Percentiles rank a stretch among this genome's conserved stretches.
phyloP scores from a whole-genome alignment of 2,329 filamentous ascomycete species.

The Tolypocladium amazonense region DNA sequence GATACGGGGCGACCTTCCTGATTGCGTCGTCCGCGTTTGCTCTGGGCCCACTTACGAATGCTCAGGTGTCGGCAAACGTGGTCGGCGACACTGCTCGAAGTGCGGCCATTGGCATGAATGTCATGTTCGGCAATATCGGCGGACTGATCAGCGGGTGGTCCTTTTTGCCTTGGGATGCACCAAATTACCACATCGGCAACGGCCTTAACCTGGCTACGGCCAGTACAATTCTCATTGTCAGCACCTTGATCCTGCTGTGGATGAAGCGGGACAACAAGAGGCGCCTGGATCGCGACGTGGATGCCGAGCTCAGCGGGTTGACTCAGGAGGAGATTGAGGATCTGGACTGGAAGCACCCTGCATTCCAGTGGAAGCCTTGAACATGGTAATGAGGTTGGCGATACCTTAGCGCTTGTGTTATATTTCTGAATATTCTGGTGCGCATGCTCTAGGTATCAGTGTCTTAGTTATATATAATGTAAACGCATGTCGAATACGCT shows the following conservation, averaged over 20 bases:
- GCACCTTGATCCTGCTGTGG: constrained; percentile 41
- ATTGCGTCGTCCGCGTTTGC: constrained; percentile 54
- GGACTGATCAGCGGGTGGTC: constrained; percentile 57
- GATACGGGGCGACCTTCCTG: constrained; percentile 62
- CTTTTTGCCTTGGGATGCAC: constrained; percentile 51
- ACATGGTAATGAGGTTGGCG: neutral
- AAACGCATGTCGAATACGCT: too few relatives aligned
- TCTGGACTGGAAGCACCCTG: constrained; percentile 57
- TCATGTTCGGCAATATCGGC: constrained; percentile 67
- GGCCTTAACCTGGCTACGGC: constrained; percentile 55
- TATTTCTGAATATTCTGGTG: too few relatives aligned
- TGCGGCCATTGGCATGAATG: constrained; percentile 52
- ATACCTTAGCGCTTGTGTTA: neutral
- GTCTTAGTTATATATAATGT: too few relatives aligned
- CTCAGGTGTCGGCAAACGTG: constrained; percentile 59
- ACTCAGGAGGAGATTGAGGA: constrained; percentile 43
- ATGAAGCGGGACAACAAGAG: constrained; percentile 50
- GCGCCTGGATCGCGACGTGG: constrained; percentile 15
- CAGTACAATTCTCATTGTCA: constrained; percentile 38
- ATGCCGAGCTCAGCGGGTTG: constrained; percentile 40
- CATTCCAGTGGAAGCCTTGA: constrained; percentile 43
- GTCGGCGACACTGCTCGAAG: constrained; percentile 60
- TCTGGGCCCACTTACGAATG: constrained; percentile 54
- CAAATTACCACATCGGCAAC: constrained; percentile 61
- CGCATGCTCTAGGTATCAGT: neutral